A percentile compares a stretch with the other conserved stretches of the same genome.
Evolutionary conservation across 768 basidiomycete species (phyloP).

Genomic region (Tubosaeta sp.): DNA sequence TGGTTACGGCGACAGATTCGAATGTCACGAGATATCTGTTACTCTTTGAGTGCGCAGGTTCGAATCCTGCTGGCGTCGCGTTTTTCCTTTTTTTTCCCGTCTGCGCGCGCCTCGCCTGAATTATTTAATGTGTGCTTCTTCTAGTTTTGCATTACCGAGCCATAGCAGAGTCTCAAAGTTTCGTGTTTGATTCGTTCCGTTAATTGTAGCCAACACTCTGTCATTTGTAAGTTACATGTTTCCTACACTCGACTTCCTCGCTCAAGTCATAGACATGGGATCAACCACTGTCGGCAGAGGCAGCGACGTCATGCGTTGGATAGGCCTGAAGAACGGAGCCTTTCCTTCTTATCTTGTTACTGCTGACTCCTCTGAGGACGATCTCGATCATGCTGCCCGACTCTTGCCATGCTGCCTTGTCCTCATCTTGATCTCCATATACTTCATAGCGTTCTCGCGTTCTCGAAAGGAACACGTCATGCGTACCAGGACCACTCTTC

Average conservation of each 20-base stretch:
- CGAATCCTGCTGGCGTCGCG: conserved; percentile 40
- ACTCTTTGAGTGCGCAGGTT: conserved; percentile 39
- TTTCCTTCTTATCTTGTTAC: background rate
- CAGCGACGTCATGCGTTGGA: conserved; percentile 2
- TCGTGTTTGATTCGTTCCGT: too few species aligned
- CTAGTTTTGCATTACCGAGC: too few species aligned
- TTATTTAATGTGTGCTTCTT: background rate
- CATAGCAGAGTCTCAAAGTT: too few species aligned
- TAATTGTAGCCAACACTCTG: background rate
- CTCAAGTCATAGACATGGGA: background rate
- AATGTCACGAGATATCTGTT: conserved; percentile 35
- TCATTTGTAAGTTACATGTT: background rate
- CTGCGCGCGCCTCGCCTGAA: background rate
- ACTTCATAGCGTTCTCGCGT: conserved; percentile 7
- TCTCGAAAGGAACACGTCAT: conserved; percentile 7
- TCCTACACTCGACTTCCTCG: background rate
- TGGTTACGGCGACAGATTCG: conserved; percentile 78
- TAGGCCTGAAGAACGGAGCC: background rate
- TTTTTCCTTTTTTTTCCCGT: conserved; percentile 2
- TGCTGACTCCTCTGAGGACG: background rate
- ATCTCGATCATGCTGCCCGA: background rate
- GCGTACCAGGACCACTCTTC: conserved; percentile 22
- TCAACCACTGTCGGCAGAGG: conserved; percentile 1
- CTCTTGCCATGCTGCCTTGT: conserved; percentile 6
- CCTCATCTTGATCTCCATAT: conserved; percentile 5